Evolutionary conservation across 1,284 basidiomycete genomes (phyloP).

Genomic region (Golubevia pallescens): DNA sequence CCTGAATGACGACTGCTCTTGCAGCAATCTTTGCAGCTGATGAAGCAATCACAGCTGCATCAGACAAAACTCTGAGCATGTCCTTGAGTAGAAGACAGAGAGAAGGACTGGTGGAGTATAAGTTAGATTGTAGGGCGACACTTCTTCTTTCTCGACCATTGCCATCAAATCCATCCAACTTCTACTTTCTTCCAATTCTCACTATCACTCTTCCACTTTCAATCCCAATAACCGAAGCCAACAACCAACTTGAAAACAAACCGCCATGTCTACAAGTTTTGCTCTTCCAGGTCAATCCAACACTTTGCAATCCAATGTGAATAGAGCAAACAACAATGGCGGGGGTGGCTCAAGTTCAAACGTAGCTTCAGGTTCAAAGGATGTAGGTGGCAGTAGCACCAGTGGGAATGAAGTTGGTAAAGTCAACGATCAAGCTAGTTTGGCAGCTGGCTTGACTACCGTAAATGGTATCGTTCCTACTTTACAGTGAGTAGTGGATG

Average conservation of each 20-base stretch:
- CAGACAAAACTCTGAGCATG: not conserved
- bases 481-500: conserved; percentile 50
- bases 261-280: not conserved
- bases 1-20: not conserved
- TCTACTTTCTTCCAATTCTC: not conserved
- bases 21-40: not conserved
- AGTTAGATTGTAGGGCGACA: not conserved
- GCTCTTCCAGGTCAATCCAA: not conserved
- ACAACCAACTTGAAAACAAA: too few species aligned
- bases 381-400: not conserved
- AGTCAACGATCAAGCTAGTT: conserved; percentile 1
- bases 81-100: not conserved
- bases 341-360: not conserved
- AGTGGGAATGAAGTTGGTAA: not conserved
- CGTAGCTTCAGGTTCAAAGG: not conserved
- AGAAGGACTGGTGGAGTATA: not conserved
- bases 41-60: not conserved
- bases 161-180: not conserved
- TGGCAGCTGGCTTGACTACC: conserved; percentile 44
- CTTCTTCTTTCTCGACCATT: not conserved
- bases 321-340: not conserved
- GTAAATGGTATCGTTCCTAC: conserved; percentile 62
- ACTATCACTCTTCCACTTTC: not conserved
- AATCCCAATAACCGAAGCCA: too few species aligned
- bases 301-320: not conserved